These are phyloP conservation scores for Phytophthora chlamydospora DNA, from an alignment of 352 stramenopile genomes.

Conservation along the genomic window DNA sequence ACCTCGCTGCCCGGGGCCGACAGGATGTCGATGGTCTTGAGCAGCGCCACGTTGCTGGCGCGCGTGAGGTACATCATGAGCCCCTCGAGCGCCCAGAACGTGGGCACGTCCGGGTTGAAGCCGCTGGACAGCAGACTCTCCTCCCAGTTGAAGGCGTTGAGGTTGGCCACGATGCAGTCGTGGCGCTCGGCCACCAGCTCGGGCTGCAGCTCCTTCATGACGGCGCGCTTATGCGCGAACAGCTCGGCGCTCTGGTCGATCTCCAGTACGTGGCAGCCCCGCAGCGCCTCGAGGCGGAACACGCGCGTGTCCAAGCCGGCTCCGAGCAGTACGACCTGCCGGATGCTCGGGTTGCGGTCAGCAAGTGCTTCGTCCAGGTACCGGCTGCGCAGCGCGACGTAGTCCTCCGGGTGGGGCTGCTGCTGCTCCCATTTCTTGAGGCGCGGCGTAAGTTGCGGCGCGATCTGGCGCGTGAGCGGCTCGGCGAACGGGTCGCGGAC, in stretches of 20 bases:
- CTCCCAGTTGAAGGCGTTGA: constrained; percentile 59
- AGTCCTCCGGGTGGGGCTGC: constrained; percentile 32
- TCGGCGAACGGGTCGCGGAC: constrained; percentile 55
- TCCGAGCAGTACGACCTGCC: constrained; percentile 61
- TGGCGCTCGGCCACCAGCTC: constrained; percentile 41
- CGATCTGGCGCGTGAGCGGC: constrained; percentile 39
- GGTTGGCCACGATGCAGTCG: constrained; percentile 52
- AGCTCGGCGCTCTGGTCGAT: constrained; percentile 51
- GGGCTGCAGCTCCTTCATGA: constrained; percentile 38
- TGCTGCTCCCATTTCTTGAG: constrained; percentile 30
- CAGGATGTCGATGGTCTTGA: constrained; percentile 59
- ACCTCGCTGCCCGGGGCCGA: constrained; percentile 54
- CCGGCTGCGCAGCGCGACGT: constrained; percentile 46
- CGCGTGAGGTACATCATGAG: constrained; percentile 53
- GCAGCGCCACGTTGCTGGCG: constrained; percentile 46
- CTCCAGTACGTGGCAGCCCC: constrained; percentile 52
- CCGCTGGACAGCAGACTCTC: constrained; percentile 42
- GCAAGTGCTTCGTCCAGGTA: constrained; percentile 60
- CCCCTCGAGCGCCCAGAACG: constrained; percentile 64
- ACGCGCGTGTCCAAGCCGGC: constrained; percentile 56
- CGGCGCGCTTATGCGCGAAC: constrained; percentile 47
- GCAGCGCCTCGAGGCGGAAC: constrained; percentile 51
- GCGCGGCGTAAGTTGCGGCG: constrained; percentile 28
- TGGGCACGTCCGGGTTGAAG: constrained; percentile 52
- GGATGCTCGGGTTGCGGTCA: constrained; percentile 41